These are phyloP conservation scores for Tulasnella sp. DNA, from an alignment of 768 basidiomycete genomes.

Conservation along the genomic window DNA sequence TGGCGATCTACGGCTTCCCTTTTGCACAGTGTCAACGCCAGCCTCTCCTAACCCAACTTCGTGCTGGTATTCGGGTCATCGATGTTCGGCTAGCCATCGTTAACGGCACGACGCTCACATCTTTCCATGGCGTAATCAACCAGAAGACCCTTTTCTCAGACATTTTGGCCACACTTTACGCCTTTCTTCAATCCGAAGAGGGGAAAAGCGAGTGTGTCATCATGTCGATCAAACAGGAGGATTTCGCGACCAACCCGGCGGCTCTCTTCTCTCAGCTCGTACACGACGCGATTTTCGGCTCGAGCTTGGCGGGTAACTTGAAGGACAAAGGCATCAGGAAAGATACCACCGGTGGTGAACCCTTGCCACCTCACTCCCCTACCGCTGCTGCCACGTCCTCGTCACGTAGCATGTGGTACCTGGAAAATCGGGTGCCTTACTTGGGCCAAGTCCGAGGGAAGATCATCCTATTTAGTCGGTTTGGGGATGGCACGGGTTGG, in stretches of 20 bases:
- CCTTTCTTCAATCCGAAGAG: constrained; percentile 56
- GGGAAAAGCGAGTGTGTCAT: constrained; percentile 71
- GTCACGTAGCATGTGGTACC: constrained; percentile 65
- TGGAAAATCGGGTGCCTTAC: constrained; percentile 72
- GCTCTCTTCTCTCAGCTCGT: constrained; percentile 61
- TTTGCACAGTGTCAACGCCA: constrained; percentile 83
- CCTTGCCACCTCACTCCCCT: constrained; percentile 21
- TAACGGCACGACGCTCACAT: constrained; percentile 30
- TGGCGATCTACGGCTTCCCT: constrained; percentile 83
- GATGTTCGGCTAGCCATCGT: constrained; percentile 28
- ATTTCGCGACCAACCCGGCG: constrained; percentile 46
- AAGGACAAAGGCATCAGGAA: constrained; percentile 3
- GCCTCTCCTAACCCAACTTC: constrained; percentile 63
- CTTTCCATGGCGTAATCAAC: constrained; percentile 77
- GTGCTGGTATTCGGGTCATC: constrained; percentile 53
- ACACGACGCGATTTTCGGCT: constrained; percentile 55
- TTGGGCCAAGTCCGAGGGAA: constrained; percentile 85
- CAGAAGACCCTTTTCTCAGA: constrained; percentile 62
- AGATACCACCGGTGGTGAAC: neutral
- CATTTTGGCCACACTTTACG: constrained; percentile 59
- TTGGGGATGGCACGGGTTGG: constrained; percentile 71
- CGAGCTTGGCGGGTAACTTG: constrained; percentile 30
- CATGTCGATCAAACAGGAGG: constrained; percentile 88
- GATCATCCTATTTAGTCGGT: constrained; percentile 82
- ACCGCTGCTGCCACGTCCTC: constrained; percentile 6